phyloP scores from a whole-genome alignment of 495 filamentous ascomycete species.

The Chaetomidium leptoderma region DNA sequence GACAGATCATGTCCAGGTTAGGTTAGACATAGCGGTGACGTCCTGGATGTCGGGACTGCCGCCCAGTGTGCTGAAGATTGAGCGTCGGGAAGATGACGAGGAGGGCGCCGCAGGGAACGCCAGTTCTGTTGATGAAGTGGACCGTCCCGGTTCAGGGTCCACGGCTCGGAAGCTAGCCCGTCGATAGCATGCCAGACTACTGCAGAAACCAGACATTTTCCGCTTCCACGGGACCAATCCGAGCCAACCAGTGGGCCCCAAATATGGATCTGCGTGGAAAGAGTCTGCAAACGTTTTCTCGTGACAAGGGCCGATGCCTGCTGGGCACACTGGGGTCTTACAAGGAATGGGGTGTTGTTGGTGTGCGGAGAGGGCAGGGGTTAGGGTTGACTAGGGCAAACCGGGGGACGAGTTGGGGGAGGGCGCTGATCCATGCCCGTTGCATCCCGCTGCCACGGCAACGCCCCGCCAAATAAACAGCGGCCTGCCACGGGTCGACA shows the following conservation, averaged over 20 bases:
- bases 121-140: not conserved
- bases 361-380: slow-evolving; percentile 2
- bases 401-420: not conserved
- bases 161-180: not conserved
- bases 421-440: slow-evolving; percentile 11
- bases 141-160: not conserved
- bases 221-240: slow-evolving; percentile 11
- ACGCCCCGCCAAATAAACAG: slow-evolving; percentile 32
- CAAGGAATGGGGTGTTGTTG: slow-evolving; percentile 7
- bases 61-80: not conserved
- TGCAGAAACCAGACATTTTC: not conserved
- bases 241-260: not conserved
- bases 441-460: slow-evolving; percentile 20
- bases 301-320: slow-evolving; percentile 10
- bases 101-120: not conserved
- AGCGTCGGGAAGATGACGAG: not conserved
- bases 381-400: slow-evolving; percentile 13
- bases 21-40: not conserved
- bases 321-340: slow-evolving; percentile 5
- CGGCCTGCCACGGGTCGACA: slow-evolving; percentile 10
- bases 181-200: slow-evolving; percentile 10
- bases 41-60: not conserved
- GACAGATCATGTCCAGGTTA: slow-evolving; percentile 1
- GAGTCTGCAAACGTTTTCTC: slow-evolving; percentile 10
- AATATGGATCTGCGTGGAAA: slow-evolving; percentile 13